Conservation (phyloP, 495 filamentous ascomycete species). For the Podospora bellae-mahoneyi region DNA sequence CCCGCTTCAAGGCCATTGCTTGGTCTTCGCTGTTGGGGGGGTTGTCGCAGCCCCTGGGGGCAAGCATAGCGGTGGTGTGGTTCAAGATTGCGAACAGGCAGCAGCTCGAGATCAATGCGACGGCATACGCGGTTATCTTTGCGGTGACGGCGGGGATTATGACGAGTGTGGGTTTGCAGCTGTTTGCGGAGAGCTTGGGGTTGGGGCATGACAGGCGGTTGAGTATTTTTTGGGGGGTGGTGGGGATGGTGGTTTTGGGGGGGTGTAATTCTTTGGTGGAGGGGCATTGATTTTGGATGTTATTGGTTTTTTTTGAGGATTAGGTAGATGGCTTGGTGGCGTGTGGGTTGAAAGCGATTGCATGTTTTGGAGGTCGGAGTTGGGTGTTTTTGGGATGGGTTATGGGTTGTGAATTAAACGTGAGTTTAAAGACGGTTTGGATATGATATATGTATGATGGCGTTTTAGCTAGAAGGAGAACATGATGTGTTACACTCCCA, state of each 20-base stretch:
- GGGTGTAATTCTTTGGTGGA: constrained; percentile 72
- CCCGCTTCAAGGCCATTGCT: constrained; percentile 71
- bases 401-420: background rate
- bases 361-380: background rate
- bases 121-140: constrained; percentile 85
- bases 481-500: no score
- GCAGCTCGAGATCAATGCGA: constrained; percentile 57
- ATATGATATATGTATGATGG: background rate
- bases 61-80: constrained; percentile 79
- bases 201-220: constrained; percentile 75
- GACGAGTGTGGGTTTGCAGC: constrained; percentile 83
- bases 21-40: constrained; percentile 84
- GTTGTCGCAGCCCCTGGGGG: constrained; percentile 80
- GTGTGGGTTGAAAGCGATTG: background rate
- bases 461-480: no score
- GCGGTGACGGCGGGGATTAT: constrained; percentile 90
- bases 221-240: constrained; percentile 80
- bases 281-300: background rate
- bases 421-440: background rate
- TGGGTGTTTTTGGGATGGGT: background rate
- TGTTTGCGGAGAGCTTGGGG: constrained; percentile 81
- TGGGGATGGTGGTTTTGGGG: constrained; percentile 87
- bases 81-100: constrained; percentile 58
- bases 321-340: background rate
- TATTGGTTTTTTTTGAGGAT: background rate